phyloP scores from a whole-genome alignment of 768 basidiomycete species.

The Clitopilus passeckerianus region DNA sequence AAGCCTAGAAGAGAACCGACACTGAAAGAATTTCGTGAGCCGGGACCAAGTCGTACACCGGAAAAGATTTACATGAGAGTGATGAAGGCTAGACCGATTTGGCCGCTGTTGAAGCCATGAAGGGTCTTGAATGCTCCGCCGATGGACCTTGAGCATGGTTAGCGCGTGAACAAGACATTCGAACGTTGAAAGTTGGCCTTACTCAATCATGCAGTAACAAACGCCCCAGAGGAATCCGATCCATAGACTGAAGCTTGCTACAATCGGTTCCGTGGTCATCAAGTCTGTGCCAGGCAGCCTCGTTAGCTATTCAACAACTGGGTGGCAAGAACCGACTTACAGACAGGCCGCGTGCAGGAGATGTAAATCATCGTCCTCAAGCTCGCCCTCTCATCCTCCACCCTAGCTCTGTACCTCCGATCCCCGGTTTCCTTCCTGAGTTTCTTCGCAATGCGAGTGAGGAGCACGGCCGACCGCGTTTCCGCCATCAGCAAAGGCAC shows the following conservation, averaged over 20 bases:
- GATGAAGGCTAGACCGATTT: slow-evolving; percentile 56
- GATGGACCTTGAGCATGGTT: slow-evolving; percentile 37
- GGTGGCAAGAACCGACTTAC: slow-evolving; percentile 34
- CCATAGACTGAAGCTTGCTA: slow-evolving; percentile 72
- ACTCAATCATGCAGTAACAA: slow-evolving; percentile 64
- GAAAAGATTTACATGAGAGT: slow-evolving; percentile 42
- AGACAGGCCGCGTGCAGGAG: slow-evolving; percentile 66
- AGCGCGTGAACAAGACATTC: not conserved
- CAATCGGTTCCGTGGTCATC: slow-evolving; percentile 68
- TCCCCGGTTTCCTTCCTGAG: slow-evolving; percentile 65
- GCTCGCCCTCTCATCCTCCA: slow-evolving; percentile 58
- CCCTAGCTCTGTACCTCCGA: slow-evolving; percentile 51
- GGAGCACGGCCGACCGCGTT: slow-evolving; percentile 67
- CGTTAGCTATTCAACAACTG: not conserved
- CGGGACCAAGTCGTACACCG: too few species aligned
- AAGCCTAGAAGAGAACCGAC: slow-evolving; percentile 52
- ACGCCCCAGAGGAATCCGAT: slow-evolving; percentile 75
- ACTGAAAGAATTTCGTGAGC: slow-evolving; percentile 24
- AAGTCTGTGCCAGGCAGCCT: slow-evolving; percentile 36
- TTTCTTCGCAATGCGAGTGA: slow-evolving; percentile 58
- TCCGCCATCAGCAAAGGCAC: slow-evolving; percentile 61
- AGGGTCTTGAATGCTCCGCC: slow-evolving; percentile 49
- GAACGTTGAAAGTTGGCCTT: slow-evolving; percentile 6
- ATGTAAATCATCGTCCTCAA: slow-evolving; percentile 59
- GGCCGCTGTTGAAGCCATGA: slow-evolving; percentile 55